Conservation (phyloP, 192 early-diverging fungal species). For the Neocallimastix lanati region DNA sequence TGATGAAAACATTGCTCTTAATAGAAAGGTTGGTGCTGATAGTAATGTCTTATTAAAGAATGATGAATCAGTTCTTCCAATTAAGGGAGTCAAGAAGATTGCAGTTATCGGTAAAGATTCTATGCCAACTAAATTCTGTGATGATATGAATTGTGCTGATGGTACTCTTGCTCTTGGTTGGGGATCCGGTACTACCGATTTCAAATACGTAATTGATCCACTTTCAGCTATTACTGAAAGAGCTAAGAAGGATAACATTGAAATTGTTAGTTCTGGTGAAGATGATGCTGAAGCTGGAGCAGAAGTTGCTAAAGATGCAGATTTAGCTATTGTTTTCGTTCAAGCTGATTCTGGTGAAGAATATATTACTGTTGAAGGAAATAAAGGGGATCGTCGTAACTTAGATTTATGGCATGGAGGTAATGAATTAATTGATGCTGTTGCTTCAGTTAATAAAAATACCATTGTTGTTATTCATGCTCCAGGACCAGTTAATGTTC, state of each 20-base stretch:
- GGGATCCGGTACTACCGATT: constrained; percentile 4
- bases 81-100: too few species aligned
- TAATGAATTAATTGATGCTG: constrained; percentile 26
- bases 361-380: constrained; percentile 27
- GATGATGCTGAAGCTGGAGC: too few species aligned
- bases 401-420: constrained; percentile 35
- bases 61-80: too few species aligned
- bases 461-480: constrained; percentile 37
- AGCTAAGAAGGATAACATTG: background rate
- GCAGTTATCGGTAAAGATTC: too few species aligned
- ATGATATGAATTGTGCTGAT: background rate
- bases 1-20: too few species aligned
- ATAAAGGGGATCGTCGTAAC: constrained; percentile 33
- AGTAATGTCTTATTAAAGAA: too few species aligned
- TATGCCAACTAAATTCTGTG: background rate
- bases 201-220: constrained; percentile 1
- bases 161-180: background rate
- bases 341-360: constrained; percentile 4
- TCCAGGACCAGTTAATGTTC: constrained; percentile 27
- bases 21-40: too few species aligned
- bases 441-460: constrained; percentile 23
- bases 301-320: constrained; percentile 1
- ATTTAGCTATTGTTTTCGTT: constrained; percentile 1
- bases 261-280: too few species aligned
- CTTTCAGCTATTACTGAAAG: background rate